Conservation (phyloP, 169 alveolate species). For the Plasmodium chabaudi region DNA sequence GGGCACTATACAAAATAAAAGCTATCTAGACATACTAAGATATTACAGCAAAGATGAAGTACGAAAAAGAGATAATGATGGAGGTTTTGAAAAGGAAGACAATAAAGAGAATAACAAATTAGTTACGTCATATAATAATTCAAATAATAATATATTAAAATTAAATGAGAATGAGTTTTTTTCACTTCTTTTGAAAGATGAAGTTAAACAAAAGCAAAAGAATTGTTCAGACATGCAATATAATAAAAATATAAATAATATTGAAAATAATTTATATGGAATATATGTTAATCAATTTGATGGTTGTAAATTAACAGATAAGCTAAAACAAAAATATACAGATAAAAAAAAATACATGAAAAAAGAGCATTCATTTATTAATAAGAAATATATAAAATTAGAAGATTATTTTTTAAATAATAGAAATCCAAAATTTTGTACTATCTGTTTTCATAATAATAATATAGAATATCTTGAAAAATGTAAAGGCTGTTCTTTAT, state of each 20-base stretch:
- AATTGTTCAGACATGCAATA: neutral
- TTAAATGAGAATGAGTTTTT: conserved; percentile 1
- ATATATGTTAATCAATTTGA: conserved; percentile 2
- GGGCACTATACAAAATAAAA: neutral
- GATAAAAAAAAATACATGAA: neutral
- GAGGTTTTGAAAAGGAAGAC: neutral
- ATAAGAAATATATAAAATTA: conserved; percentile 7
- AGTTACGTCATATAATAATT: neutral
- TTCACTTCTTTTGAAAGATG: conserved; percentile 3
- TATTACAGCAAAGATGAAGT: conserved; percentile 45
- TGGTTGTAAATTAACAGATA: neutral
- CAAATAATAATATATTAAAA: neutral
- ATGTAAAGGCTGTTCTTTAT: conserved; percentile 36
- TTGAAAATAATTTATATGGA: neutral
- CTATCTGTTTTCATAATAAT: conserved; percentile 44
- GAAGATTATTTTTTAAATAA: neutral
- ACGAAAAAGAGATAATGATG: neutral
- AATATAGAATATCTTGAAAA: conserved; percentile 39
- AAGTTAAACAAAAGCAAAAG: neutral
- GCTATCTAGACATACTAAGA: conserved; percentile 42
- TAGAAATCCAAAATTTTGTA: conserved; percentile 26
- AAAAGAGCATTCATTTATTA: conserved; percentile 15
- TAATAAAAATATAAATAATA: conserved; percentile 7
- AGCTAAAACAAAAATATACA: conserved; percentile 4
- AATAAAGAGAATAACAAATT: neutral